Base-by-base conservation (phyloP, 2,329 filamentous ascomycete species). In the Lasiodiplodia citricola region DNA sequence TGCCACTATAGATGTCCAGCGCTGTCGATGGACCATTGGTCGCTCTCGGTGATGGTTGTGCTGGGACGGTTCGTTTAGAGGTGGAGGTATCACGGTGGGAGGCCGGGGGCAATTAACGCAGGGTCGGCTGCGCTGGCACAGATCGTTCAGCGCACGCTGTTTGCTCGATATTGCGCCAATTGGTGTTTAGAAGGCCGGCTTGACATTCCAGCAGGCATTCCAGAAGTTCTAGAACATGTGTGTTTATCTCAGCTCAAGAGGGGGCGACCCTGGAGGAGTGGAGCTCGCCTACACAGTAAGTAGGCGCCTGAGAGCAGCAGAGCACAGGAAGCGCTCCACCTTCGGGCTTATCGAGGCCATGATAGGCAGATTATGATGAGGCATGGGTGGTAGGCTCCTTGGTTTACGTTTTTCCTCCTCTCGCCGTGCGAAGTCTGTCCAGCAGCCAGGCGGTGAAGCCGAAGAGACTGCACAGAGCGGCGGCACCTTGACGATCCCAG, bases 221-320 rank as follows among this genome's bases (percentile, higher is more conserved):
- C 57, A 60, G 57, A 62, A 47, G 11, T 62, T 62, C 57, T 35
- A 35, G 57, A 62, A 62, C 38, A 44, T 16, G 8, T 0, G 51
- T 28, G 25, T 11, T 14, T 54, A 54, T 47, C 16, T 21, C 2
- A 3, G 38, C 37, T 8, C 2, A 21, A 13, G 38, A 62, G 38
- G 57, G 41, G 21, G n/a, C 2, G 35, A 10, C 37, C 37, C 1
- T 58, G 56, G 35, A 16, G 35, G 7, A 23, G 31, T 1, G 6
- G 2, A 16, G 37, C 11, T 14, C 11, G 35, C 8, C n/a, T 16
- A n/a, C 35, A n/a, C n/a, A n/a, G n/a, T n/a, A n/a, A 8, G 11
- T 58, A 37, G 57, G 38, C 38, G 57, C 16, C 38, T 16, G 38
- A 50, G 23, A 7, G 21, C 1, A 31, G 31, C 3, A 31, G 31